phyloP scores from a whole-genome alignment of 2,329 filamentous ascomycete species.

The Venturia oleaginea region DNA sequence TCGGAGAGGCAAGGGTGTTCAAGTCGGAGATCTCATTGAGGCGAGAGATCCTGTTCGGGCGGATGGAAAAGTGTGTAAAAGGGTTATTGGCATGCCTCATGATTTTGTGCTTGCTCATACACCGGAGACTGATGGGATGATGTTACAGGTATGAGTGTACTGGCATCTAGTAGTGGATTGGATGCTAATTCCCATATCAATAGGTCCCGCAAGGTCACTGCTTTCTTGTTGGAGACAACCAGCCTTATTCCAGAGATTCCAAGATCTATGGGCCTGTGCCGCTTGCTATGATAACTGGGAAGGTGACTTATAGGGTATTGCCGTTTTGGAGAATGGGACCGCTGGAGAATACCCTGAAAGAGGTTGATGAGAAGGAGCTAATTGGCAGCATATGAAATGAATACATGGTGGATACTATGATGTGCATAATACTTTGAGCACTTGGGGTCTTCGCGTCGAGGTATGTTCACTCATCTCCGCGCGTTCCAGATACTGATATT shows the following conservation, averaged over 20 bases:
- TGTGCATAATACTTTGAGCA: background rate
- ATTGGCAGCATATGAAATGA: background rate
- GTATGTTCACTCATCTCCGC: too few species aligned
- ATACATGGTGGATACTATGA: background rate
- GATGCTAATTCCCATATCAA: background rate
- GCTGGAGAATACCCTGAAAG: background rate
- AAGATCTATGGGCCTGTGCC: slow-evolving; percentile 80
- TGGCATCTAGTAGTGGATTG: background rate
- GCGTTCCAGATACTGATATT: too few species aligned
- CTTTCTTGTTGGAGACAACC: slow-evolving; percentile 83
- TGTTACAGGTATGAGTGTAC: slow-evolving; percentile 37
- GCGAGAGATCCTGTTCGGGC: slow-evolving; percentile 29
- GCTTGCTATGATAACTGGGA: slow-evolving; percentile 73
- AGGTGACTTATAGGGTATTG: slow-evolving; percentile 51
- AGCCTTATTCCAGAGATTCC: slow-evolving; percentile 76
- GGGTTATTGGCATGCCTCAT: slow-evolving; percentile 51
- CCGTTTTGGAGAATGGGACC: background rate
- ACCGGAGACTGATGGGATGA: background rate
- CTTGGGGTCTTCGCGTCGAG: too few species aligned
- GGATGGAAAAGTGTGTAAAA: slow-evolving; percentile 43
- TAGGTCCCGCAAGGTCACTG: slow-evolving; percentile 87
- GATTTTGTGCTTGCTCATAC: slow-evolving; percentile 54
- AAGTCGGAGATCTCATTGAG: slow-evolving; percentile 75
- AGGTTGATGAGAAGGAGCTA: background rate
- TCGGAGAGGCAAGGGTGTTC: slow-evolving; percentile 56